phyloP scores from a whole-genome alignment of 257 asterid species.

The Perilla frutescens region DNA sequence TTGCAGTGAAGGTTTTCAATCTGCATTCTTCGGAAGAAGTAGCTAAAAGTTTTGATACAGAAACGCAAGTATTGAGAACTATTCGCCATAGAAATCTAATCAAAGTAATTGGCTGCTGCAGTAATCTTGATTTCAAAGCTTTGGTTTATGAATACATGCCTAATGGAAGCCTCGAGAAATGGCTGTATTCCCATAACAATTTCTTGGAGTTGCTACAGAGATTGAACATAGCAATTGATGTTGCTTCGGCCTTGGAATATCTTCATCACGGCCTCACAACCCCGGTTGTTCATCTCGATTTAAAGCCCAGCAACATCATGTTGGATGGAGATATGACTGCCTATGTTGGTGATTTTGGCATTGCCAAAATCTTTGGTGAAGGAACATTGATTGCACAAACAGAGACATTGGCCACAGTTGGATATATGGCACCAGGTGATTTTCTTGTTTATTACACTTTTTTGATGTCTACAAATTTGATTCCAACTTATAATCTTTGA shows the following conservation, averaged over 20 bases:
- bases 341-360: slow-evolving; percentile 40
- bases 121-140: slow-evolving; percentile 38
- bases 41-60: slow-evolving; percentile 39
- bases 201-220: slow-evolving; percentile 37
- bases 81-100: slow-evolving; percentile 53
- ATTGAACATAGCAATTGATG: slow-evolving; percentile 37
- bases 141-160: slow-evolving; percentile 46
- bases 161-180: slow-evolving; percentile 40
- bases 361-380: slow-evolving; percentile 37
- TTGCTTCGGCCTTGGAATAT: slow-evolving; percentile 42
- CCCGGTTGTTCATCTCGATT: slow-evolving; percentile 41
- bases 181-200: slow-evolving; percentile 37
- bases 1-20: slow-evolving; percentile 52
- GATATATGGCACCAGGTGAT: slow-evolving; percentile 43
- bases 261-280: slow-evolving; percentile 31
- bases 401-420: slow-evolving; percentile 36
- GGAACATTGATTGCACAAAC: slow-evolving; percentile 30
- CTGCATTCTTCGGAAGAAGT: slow-evolving; percentile 33
- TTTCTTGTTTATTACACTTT: neutral
- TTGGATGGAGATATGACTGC: slow-evolving; percentile 39
- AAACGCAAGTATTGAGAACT: slow-evolving; percentile 39
- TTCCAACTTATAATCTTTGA: too few relatives aligned
- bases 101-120: slow-evolving; percentile 43
- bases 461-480: too few relatives aligned
- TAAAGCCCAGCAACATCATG: slow-evolving; percentile 41